A percentile compares a stretch with the other conserved stretches of the same genome.
phyloP scores from a whole-genome alignment of 495 filamentous ascomycete genomes.

The Pyrenula massariospora region DNA sequence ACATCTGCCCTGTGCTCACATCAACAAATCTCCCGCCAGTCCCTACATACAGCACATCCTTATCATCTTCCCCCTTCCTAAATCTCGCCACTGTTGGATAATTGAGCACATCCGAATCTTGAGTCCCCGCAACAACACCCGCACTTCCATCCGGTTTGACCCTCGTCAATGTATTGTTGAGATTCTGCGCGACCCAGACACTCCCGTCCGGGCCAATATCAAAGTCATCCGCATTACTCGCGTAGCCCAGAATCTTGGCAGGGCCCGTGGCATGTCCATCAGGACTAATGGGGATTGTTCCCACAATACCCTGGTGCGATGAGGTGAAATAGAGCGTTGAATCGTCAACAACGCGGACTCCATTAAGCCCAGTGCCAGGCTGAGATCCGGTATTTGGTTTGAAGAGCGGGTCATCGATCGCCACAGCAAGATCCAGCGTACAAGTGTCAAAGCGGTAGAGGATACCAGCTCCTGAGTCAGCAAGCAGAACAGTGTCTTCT shows the following conservation, averaged over 20 bases:
- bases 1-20: no score
- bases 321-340: constrained; percentile 6
- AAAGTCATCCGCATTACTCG: not conserved
- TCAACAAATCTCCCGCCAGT: no score
- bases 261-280: not conserved
- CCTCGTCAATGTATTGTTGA: not conserved
- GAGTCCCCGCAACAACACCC: no score
- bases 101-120: no score
- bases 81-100: no score
- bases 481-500: constrained; percentile 4
- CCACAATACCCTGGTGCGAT: constrained; percentile 1
- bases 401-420: constrained; percentile 1
- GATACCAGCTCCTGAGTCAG: constrained; percentile 1
- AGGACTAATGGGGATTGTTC: not conserved
- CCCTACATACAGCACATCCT: no score
- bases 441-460: constrained; percentile 3
- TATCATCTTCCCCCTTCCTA: no score
- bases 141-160: not conserved
- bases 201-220: not conserved
- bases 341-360: constrained; percentile 2
- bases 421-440: constrained; percentile 3
- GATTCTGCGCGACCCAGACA: not conserved
- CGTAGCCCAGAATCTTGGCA: not conserved
- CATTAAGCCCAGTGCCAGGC: constrained; percentile 1
- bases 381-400: not conserved